phyloP scores from a whole-genome alignment of 116 monocot species.

The Zostera marina region DNA sequence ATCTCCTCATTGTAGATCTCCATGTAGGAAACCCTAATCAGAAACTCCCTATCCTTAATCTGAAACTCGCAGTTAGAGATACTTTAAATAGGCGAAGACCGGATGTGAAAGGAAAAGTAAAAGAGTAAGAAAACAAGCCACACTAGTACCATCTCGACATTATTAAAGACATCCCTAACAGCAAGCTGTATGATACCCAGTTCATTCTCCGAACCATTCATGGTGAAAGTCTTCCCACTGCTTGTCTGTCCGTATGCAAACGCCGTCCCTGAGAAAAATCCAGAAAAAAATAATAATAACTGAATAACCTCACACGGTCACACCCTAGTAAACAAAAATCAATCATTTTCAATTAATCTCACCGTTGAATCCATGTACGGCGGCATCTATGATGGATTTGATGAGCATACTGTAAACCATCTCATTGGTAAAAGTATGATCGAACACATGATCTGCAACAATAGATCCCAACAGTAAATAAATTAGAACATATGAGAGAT shows the following conservation, averaged over 20 bases:
- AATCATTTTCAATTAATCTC: conserved; percentile 1
- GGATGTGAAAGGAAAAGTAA: not conserved
- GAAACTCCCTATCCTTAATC: conserved; percentile 63
- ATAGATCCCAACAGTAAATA: not conserved
- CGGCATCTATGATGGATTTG: conserved; percentile 59
- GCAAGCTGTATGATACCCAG: conserved; percentile 75
- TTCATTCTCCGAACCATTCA: conserved; percentile 68
- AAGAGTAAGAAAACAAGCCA: not conserved
- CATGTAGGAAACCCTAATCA: conserved; percentile 95
- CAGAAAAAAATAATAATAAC: not conserved
- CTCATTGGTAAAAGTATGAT: conserved; percentile 31
- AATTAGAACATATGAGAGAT: no score
- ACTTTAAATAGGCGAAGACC: not conserved
- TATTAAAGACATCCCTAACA: conserved; percentile 51
- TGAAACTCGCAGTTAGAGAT: conserved; percentile 3
- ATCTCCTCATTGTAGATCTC: conserved; percentile 99
- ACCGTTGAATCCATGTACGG: conserved; percentile 83
- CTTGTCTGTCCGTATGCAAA: conserved; percentile 99
- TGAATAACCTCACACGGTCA: not conserved
- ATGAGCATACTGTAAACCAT: conserved; percentile 40
- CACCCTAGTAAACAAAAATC: not conserved
- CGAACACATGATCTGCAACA: conserved; percentile 73
- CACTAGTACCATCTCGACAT: conserved; percentile 32
- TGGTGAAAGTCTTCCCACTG: conserved; percentile 93
- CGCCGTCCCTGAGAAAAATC: conserved; percentile 42